Base-by-base conservation (phyloP, 1,139 yeast species). In the Nakaseomyces glabratus region DNA sequence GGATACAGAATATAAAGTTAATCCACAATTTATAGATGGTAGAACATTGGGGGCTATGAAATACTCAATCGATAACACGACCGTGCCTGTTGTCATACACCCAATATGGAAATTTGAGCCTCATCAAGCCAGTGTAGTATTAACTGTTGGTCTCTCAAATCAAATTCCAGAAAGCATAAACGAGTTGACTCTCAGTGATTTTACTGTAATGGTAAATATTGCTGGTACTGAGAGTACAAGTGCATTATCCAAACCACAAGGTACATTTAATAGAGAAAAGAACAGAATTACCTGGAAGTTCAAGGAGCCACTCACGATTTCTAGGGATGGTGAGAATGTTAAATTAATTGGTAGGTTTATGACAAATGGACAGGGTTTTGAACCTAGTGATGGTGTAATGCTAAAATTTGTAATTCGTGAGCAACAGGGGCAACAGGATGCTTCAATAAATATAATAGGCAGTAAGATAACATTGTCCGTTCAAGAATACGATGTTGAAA, bases 101-200 rank as follows among this genome's bases (percentile, higher is more conserved):
- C 95, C 95, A 31, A 73, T 81, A 31, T 88, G 97, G 97, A 79
- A 86, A 50, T 79, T 79, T 52, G 95, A 86, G 56, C 68, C 71
- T 16, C 80, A 71, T 40, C 95, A 86, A 60, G 78, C 95, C 1
- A 78, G 93, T 50, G 78, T 88, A 40, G 81, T 86, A 65, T 65
- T 88, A 38, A 76, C 80, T 24, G 63, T 84, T 46, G 73, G 73
- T 52, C 37, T 55, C 22, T 49, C 55, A 6, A 45, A 53, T 17
- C 42, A 42, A 21, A 39, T 52, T n/a, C 76, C 78, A 6, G 63
- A 63, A 18, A 65, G 74, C 38, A 57, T 66, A 1, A 54, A 62
- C 9, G 51, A 52, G 26, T 48, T 78, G 14, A 57, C 62, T 1
- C 62, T 84, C 39, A 68, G 72, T 16, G 81, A 80, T 47, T 65